Evolutionary conservation across 2,329 filamentous ascomycete genomes (phyloP).

Genomic region (Xylaria sp.): DNA sequence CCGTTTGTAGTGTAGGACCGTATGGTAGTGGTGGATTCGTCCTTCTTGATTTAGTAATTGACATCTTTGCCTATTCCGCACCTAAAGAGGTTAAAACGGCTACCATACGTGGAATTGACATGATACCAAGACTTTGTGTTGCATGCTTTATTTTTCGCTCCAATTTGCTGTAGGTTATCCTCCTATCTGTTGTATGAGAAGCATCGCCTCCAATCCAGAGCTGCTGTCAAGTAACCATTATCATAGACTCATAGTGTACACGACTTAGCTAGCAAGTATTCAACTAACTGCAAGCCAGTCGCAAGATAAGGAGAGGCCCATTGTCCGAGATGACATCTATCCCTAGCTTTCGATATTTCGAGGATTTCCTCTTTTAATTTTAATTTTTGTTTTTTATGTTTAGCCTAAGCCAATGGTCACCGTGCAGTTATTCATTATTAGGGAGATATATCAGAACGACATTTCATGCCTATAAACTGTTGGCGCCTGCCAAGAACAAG

Average conservation of each 20-base stretch:
- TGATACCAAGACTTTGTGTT: conserved; percentile 17
- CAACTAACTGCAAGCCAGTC: not conserved
- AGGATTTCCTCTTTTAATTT: no score
- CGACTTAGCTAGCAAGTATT: not conserved
- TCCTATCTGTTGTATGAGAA: not conserved
- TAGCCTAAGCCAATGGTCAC: no score
- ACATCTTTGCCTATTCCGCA: conserved; percentile 10
- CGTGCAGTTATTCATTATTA: no score
- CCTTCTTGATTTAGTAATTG: conserved; percentile 16
- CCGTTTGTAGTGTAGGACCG: conserved; percentile 3
- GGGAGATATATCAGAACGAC: no score
- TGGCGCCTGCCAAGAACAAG: not conserved
- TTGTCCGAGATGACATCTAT: not conserved
- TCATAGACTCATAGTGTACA: not conserved
- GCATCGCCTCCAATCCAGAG: not conserved
- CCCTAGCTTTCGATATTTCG: not conserved
- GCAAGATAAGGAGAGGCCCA: not conserved
- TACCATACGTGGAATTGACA: conserved; percentile 11
- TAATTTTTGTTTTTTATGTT: no score
- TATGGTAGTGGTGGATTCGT: conserved; percentile 17
- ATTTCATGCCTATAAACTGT: no score
- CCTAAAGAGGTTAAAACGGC: conserved; percentile 16
- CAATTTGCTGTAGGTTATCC: not conserved
- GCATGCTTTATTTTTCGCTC: not conserved
- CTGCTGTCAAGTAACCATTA: not conserved